Percentiles rank a stretch among this genome's conserved stretches.
Conservation (phyloP, 163 green algal species). For the Coccomyxa subellipsoidea region DNA sequence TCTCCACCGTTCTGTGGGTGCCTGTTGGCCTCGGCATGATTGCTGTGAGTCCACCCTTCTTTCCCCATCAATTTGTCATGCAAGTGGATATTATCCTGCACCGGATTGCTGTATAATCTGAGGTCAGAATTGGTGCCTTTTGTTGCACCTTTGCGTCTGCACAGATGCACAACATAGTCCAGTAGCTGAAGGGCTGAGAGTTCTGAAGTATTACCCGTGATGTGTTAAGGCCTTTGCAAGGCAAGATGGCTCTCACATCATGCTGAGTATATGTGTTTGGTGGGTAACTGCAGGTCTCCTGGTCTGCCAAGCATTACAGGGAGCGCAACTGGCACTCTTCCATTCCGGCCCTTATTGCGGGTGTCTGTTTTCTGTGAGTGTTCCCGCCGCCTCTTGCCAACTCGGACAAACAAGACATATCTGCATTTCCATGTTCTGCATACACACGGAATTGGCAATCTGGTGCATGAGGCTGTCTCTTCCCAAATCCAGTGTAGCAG, state of each 20-base stretch:
- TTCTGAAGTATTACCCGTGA: background rate
- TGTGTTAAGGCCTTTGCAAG: background rate
- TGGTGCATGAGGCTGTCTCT: too few species aligned
- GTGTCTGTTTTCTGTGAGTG: conserved; percentile 11
- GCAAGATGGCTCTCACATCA: background rate
- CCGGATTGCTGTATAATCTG: background rate
- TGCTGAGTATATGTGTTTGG: background rate
- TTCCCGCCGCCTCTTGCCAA: background rate
- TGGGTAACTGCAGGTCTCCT: background rate
- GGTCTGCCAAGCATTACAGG: background rate
- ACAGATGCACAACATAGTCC: background rate
- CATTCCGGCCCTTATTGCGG: background rate
- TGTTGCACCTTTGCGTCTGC: background rate
- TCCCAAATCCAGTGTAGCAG: too few species aligned
- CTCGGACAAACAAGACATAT: background rate
- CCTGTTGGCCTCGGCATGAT: conserved; percentile 5
- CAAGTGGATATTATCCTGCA: background rate
- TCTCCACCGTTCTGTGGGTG: conserved; percentile 13
- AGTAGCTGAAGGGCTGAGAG: background rate
- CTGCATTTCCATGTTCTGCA: too few species aligned
- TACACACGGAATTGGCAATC: too few species aligned
- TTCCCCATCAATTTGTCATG: background rate
- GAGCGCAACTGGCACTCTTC: conserved; percentile 10
- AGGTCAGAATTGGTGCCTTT: background rate
- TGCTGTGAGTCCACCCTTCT: background rate